Percentiles rank a stretch among this genome's conserved stretches.
Conservation (phyloP, 1,139 yeast species). For the Hansenula lynferdii region DNA sequence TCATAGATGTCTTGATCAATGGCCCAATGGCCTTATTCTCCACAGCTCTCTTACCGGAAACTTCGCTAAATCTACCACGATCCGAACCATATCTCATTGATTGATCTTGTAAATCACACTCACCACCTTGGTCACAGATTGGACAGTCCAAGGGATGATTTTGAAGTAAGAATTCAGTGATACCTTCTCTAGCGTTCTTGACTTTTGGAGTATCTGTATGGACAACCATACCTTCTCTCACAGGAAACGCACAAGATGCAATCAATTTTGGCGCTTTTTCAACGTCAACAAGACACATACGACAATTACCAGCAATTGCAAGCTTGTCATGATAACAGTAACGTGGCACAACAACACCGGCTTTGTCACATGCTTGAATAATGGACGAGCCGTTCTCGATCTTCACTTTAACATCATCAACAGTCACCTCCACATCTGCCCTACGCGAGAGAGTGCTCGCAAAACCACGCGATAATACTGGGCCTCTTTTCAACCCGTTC, state of each 20-base stretch:
- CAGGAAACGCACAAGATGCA: constrained; percentile 92
- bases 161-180: constrained; percentile 82
- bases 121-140: constrained; percentile 93
- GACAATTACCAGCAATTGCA: constrained; percentile 92
- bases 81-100: constrained; percentile 80
- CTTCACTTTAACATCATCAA: constrained; percentile 73
- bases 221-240: constrained; percentile 84
- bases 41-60: constrained; percentile 83
- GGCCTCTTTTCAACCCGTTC: background rate
- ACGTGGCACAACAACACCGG: constrained; percentile 84
- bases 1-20: constrained; percentile 85
- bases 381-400: constrained; percentile 87
- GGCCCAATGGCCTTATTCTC: constrained; percentile 93
- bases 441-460: constrained; percentile 21
- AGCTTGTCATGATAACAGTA: constrained; percentile 91
- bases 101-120: constrained; percentile 90
- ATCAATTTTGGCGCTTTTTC: constrained; percentile 89
- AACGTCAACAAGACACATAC: constrained; percentile 91
- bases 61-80: constrained; percentile 80
- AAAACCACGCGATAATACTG: constrained; percentile 20
- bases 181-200: constrained; percentile 84
- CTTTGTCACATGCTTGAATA: constrained; percentile 89
- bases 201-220: constrained; percentile 78
- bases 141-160: constrained; percentile 95
- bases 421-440: constrained; percentile 68